Percentiles rank a stretch among this genome's conserved stretches.
Conservation (phyloP, 192 early-diverging fungal species). For the Coemansia sp. region DNA sequence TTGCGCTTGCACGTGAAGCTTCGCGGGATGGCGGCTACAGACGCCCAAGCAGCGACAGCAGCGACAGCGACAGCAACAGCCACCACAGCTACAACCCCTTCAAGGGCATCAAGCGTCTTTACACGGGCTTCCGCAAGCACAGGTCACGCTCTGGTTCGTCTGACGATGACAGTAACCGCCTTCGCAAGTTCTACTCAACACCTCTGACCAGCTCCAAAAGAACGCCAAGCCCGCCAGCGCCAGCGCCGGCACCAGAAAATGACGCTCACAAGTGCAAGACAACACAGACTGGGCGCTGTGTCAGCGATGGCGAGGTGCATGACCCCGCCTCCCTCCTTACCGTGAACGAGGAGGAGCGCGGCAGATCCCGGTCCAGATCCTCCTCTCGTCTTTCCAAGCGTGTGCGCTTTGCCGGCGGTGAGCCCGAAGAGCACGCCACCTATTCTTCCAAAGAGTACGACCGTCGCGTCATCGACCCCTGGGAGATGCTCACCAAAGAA, state of each 20-base stretch:
- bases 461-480: constrained; percentile 52
- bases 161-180: constrained; percentile 14
- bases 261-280: constrained; percentile 21
- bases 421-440: constrained; percentile 34
- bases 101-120: constrained; percentile 52
- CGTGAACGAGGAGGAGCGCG: constrained; percentile 3
- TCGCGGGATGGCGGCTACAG: constrained; percentile 31
- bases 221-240: not conserved
- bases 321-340: constrained; percentile 3
- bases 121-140: constrained; percentile 44
- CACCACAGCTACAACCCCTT: constrained; percentile 38
- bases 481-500: constrained; percentile 47
- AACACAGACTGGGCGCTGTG: constrained; percentile 11
- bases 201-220: constrained; percentile 13
- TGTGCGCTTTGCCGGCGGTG: constrained; percentile 38
- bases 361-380: constrained; percentile 17
- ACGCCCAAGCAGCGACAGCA: constrained; percentile 18
- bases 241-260: not conserved
- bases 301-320: constrained; percentile 26
- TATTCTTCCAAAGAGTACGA: constrained; percentile 53
- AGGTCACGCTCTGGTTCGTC: constrained; percentile 17
- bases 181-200: constrained; percentile 53
- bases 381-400: constrained; percentile 25
- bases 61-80: constrained; percentile 7
- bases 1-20: constrained; percentile 49